These are phyloP conservation scores for Actinomortierella wolfii DNA, from an alignment of 371 early-diverging fungal species.

Conservation along the genomic window DNA sequence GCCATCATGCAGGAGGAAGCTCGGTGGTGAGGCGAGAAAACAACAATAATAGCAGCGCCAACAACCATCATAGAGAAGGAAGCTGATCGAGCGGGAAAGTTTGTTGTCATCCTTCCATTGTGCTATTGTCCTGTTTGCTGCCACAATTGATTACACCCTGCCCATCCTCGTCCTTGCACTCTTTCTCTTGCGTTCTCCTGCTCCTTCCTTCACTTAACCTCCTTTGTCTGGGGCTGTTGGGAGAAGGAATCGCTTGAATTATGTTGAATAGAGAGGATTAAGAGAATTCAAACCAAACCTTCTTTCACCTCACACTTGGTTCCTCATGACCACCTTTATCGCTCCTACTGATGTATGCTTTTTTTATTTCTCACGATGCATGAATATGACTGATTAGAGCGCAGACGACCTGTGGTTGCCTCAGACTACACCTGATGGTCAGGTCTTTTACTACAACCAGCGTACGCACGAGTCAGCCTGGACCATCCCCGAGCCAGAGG, in stretches of 20 bases:
- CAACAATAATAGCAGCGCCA: too few relatives aligned
- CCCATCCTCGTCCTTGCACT: not conserved
- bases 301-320: too few relatives aligned
- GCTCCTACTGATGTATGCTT: too few relatives aligned
- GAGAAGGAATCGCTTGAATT: too few relatives aligned
- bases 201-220: not conserved
- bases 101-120: not conserved
- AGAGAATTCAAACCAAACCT: too few relatives aligned
- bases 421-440: constrained; percentile 59
- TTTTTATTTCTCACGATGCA: not conserved
- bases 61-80: not conserved
- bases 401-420: constrained; percentile 49
- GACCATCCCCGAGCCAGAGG: constrained; percentile 49
- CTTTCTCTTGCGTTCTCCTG: not conserved
- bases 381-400: constrained; percentile 12
- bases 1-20: too few relatives aligned
- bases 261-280: too few relatives aligned
- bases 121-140: not conserved
- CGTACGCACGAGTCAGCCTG: constrained; percentile 63
- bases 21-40: too few relatives aligned
- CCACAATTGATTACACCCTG: not conserved
- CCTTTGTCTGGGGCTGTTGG: too few relatives aligned
- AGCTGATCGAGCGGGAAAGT: not conserved
- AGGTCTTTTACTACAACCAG: constrained; percentile 62
- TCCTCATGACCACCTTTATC: too few relatives aligned